These are phyloP conservation scores for Cucurbita argyrosperma DNA, from an alignment of 306 rosid genomes.

Conservation along the genomic window DNA sequence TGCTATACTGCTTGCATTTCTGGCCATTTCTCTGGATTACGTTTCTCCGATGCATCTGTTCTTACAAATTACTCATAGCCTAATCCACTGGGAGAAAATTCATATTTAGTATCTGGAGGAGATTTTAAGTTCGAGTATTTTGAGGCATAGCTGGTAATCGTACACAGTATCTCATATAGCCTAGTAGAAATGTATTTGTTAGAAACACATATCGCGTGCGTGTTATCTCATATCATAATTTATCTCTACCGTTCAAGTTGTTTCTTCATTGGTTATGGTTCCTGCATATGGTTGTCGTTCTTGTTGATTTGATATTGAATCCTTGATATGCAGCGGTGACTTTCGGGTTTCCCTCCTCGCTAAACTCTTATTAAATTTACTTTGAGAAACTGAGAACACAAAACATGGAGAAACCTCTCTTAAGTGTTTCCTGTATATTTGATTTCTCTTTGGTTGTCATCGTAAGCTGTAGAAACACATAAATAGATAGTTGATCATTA, in stretches of 20 bases:
- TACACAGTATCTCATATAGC: background rate
- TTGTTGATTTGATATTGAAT: background rate
- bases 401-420: background rate
- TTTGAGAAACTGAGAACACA: background rate
- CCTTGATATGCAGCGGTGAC: background rate
- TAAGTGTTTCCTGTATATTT: background rate
- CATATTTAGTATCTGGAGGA: background rate
- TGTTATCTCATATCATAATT: background rate
- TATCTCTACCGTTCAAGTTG: background rate
- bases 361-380: background rate
- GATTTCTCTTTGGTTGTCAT: background rate
- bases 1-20: background rate
- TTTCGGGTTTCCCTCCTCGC: background rate
- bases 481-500: background rate
- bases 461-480: background rate
- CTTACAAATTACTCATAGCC: background rate
- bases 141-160: background rate
- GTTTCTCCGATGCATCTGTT: background rate
- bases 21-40: background rate
- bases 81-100: background rate
- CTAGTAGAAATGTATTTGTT: background rate
- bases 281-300: background rate
- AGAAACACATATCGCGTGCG: background rate
- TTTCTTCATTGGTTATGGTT: background rate
- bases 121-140: background rate